Evolutionary conservation across 768 basidiomycete species (phyloP).

Genomic region (Cubamyces lactineus): DNA sequence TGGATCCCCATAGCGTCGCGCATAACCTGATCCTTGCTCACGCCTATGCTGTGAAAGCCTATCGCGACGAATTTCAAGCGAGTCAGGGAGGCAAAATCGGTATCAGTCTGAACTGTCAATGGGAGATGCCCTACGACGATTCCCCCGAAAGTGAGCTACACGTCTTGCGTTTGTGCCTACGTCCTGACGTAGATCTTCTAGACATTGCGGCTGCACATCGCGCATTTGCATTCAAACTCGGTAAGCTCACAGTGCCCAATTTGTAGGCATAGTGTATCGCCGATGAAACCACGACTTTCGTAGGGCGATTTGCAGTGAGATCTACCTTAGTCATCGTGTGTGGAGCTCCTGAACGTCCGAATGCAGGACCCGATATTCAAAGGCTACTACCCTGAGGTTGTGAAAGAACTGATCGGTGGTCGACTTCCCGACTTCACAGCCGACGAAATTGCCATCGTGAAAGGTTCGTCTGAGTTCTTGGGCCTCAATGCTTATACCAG

Average conservation of each 20-base stretch:
- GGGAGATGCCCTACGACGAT: conserved; percentile 74
- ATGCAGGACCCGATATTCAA: conserved; percentile 69
- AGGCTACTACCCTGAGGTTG: conserved; percentile 64
- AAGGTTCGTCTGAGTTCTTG: conserved; percentile 71
- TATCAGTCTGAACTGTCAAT: conserved; percentile 77
- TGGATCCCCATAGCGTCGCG: conserved; percentile 51
- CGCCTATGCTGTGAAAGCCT: conserved; percentile 67
- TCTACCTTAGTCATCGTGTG: too few relatives aligned
- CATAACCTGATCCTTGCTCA: conserved; percentile 72
- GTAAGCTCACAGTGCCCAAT: conserved; percentile 24
- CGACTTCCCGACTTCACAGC: conserved; percentile 59
- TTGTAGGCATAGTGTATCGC: too few relatives aligned
- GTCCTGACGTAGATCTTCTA: conserved; percentile 12
- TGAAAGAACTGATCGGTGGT: conserved; percentile 57
- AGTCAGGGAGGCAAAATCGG: conserved; percentile 69
- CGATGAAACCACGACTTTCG: too few relatives aligned
- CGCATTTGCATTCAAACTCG: conserved; percentile 46
- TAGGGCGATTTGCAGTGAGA: conserved; percentile 26
- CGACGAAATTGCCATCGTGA: conserved; percentile 59
- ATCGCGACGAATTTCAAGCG: conserved; percentile 66
- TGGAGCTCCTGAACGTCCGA: background rate
- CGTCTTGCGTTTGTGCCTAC: too few relatives aligned
- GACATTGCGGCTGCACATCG: conserved; percentile 47
- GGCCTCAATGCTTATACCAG: conserved; percentile 77
- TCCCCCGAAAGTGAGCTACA: conserved; percentile 60